Evolutionary conservation across 1,284 basidiomycete species (phyloP), one percentile per base, ranked within the genome.

Genomic region (Ustilago shanxiensis): DNA sequence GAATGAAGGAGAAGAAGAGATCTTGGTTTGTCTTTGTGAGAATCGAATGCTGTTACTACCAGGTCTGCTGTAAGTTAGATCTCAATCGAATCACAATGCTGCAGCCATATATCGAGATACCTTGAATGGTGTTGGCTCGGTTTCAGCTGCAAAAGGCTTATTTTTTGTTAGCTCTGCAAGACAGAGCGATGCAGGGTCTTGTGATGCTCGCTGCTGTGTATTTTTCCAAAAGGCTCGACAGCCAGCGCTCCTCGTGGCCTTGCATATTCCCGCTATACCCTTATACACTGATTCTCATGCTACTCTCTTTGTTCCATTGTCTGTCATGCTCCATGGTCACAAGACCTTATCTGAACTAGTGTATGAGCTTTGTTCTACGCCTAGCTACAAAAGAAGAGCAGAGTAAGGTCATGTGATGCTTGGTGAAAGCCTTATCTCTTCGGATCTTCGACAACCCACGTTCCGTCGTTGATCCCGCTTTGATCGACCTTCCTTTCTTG

Each of bases 1-100:
- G 14, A 54, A 58, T 31, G 5, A 41, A 29, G 47, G 29, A 5
- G 61, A 31, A 57, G 61, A 62, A 35, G 64, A 77, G 1, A 55
- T 50, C 31, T 60, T 77, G 22, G 51, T 73, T 3, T 73, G 75
- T 29, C 60, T 77, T 0, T 77, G 75, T 65, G 75, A 77, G 37
- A 70, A 77, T 13, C 55, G 64, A 16, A 24, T 77, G 3, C 33
- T 77, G 14, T 31, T 77, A 41, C 57, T 73, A 1, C 60, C 64
- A 29, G 75, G 71, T 18, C n/a, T 77, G n/a, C 33, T 77, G 24
- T 72, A 20, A 31, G 13, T 26, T 18, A 20, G 8, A 37, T 31
- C 14, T n/a, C n/a, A n/a, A n/a, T n/a, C n/a, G n/a, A n/a, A n/a
- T n/a, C 22, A n/a, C 33, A 26, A n/a, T 45, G 28, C 13, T 45